Evolutionary conservation across 1,139 yeast genomes (phyloP).

Genomic region (Pichia sp.): DNA sequence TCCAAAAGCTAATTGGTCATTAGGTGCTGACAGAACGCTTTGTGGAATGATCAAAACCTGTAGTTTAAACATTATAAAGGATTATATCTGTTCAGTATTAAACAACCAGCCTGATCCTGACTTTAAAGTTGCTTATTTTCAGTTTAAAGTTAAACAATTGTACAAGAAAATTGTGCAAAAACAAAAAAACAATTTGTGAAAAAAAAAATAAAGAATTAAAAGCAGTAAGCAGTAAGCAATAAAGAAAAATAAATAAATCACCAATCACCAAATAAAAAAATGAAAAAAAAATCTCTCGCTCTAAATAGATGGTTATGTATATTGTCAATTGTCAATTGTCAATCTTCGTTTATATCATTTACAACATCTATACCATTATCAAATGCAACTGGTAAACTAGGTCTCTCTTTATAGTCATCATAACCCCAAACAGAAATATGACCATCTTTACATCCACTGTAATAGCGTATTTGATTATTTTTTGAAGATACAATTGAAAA

Average conservation of each 20-base stretch:
- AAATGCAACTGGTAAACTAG: slow-evolving; percentile 8
- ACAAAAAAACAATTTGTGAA: no score
- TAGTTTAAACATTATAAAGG: slow-evolving; percentile 32
- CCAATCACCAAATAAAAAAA: no score
- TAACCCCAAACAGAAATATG: slow-evolving; percentile 50
- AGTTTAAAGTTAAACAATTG: no score
- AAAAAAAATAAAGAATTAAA: no score
- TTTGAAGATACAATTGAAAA: slow-evolving; percentile 41
- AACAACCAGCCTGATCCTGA: no score
- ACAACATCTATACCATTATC: slow-evolving; percentile 20
- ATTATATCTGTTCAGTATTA: neutral
- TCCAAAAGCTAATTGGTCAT: neutral
- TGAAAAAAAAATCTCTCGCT: no score
- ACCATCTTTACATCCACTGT: slow-evolving; percentile 55
- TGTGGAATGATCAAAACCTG: slow-evolving; percentile 38
- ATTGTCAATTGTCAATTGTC: no score
- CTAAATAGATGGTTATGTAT: no score
- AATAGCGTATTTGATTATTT: slow-evolving; percentile 38
- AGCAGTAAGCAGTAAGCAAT: no score
- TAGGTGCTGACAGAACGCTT: slow-evolving; percentile 20
- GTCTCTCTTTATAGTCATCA: slow-evolving; percentile 14
- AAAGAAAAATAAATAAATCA: no score
- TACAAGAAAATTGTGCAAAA: no score
- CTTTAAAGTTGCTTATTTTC: neutral
- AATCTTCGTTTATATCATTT: neutral